Evolutionary conservation across 2,329 filamentous ascomycete species (phyloP), one percentile per base, ranked within the genome.

Genomic region (Dactylella cylindrospora): DNA sequence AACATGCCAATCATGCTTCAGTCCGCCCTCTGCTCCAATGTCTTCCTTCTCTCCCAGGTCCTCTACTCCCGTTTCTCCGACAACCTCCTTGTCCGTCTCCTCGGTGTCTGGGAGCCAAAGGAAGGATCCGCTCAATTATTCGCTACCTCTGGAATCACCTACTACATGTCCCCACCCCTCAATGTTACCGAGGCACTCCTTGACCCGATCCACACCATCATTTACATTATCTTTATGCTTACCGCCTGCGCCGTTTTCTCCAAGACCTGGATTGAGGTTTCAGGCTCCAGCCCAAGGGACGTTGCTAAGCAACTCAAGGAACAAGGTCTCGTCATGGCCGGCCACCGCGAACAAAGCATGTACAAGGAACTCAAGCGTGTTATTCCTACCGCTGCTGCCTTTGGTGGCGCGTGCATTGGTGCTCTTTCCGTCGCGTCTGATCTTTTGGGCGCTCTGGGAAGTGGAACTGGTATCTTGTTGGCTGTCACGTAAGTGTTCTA

Each of bases 1-100:
- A 98, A 98, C 86, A 98, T 98, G 94, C 93, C 93, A 73, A 98
- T 98, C 78, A 98, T 98, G 93, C 82, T 98, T 75, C 94, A 98
- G 80, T 97, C 91, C 40, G 93, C 93, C 70, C 84, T 98, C 69
- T 95, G 89, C 68, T 96, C 91, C 81, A 98, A 98, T 81, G 84
- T 98, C 77, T 98, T 98, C 84, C 80, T 98, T 67, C 90, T 98
- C 78, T 93, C 87, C 74, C 93, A 98, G 81, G 97, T 97, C 90
- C 84, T 98, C 68, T 97, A 95, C 84, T 95, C 88, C 66, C 90
- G 91, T 75, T 97, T 98, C 81, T 93, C 90, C 39, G 93, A 98
- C 79, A 98, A 98, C 81, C 85, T 98, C 66, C 84, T 98, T 60
- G 93, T 98, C 76, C 89, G 88, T 74, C 87, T 98, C 71, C 86